phyloP scores from a whole-genome alignment of 805 yeast species.

The Ogataea salicorniae region DNA sequence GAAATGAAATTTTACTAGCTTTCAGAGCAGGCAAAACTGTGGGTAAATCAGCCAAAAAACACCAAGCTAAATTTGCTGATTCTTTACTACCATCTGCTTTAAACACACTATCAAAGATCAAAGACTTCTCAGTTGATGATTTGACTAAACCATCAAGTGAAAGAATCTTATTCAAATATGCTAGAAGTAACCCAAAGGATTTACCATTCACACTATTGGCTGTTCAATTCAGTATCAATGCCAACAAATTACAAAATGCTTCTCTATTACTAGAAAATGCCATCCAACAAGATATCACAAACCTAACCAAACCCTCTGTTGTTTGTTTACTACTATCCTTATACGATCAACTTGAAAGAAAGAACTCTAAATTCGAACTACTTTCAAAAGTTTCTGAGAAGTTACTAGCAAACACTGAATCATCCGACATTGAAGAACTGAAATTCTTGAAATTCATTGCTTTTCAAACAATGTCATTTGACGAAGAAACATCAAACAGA shows the following conservation, averaged over 20 bases:
- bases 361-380: constrained; percentile 28
- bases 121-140: constrained; percentile 11
- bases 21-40: constrained; percentile 34
- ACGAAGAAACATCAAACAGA: constrained; percentile 26
- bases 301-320: constrained; percentile 38
- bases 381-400: constrained; percentile 28
- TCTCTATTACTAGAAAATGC: constrained; percentile 33
- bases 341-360: constrained; percentile 42
- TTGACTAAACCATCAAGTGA: constrained; percentile 22
- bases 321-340: constrained; percentile 45
- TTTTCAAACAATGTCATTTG: constrained; percentile 34
- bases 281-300: constrained; percentile 5
- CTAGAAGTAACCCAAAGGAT: constrained; percentile 25
- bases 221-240: constrained; percentile 29
- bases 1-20: constrained; percentile 42
- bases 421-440: constrained; percentile 13
- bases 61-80: constrained; percentile 16
- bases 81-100: constrained; percentile 27
- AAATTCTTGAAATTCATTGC: constrained; percentile 31
- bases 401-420: constrained; percentile 7
- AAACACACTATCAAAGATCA: constrained; percentile 16
- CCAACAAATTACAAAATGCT: constrained; percentile 31
- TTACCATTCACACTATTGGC: constrained; percentile 31
- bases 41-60: constrained; percentile 13
- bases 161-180: constrained; percentile 31